Conservation (phyloP, 208 protist genomes). For the Leishmania martiniquensis region DNA sequence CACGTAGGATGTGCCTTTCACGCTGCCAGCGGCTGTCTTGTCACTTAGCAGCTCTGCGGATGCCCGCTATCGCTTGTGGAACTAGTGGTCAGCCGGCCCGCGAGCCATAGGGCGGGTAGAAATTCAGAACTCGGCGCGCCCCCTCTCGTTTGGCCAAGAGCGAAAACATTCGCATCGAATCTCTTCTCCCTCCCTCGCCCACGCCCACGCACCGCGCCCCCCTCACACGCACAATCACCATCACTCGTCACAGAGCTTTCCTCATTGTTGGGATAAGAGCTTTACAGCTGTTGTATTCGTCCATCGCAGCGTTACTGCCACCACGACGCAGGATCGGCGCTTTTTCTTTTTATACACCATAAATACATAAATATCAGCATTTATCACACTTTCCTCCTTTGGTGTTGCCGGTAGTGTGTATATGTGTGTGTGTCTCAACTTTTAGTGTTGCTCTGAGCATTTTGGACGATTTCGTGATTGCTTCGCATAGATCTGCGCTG, state of each 20-base stretch:
- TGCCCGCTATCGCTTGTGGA: not conserved
- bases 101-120: not conserved
- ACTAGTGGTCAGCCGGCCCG: not conserved
- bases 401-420: not conserved
- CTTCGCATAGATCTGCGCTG: not conserved
- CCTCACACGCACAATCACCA: not conserved
- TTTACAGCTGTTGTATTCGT: not conserved
- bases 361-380: too few relatives aligned
- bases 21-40: not conserved
- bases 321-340: not conserved
- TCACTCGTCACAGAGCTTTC: not conserved
- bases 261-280: not conserved
- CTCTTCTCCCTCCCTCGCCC: not conserved
- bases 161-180: not conserved
- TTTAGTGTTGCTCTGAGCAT: not conserved
- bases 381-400: too few relatives aligned
- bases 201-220: not conserved
- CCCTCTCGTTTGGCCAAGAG: not conserved
- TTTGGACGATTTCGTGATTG: not conserved
- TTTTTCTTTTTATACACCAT: constrained; percentile 1
- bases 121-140: not conserved
- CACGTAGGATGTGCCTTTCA: not conserved
- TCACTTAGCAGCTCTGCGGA: not conserved
- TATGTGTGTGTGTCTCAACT: not conserved
- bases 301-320: not conserved